A percentile compares a stretch with the other conserved stretches of the same genome.
Conservation (phyloP, 2,329 filamentous ascomycete species). For the Alternaria alternata region DNA sequence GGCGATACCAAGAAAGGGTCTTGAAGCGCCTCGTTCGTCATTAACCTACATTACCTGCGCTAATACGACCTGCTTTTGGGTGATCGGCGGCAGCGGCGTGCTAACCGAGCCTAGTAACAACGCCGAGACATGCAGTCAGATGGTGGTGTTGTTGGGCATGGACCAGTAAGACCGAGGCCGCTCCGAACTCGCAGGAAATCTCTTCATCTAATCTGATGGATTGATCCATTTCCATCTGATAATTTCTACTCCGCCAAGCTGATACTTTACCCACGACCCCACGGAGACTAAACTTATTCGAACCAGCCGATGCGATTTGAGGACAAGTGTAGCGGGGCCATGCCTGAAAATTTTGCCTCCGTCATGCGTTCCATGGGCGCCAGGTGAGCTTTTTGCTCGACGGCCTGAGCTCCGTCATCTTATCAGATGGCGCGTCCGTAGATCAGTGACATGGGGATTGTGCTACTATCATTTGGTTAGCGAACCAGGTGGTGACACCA, state of each 20-base stretch:
- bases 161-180: conserved; percentile 22
- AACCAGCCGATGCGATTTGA: conserved; percentile 13
- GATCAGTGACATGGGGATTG: conserved; percentile 22
- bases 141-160: conserved; percentile 16
- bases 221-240: conserved; percentile 41
- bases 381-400: conserved; percentile 17
- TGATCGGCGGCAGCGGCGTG: conserved; percentile 26
- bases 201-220: conserved; percentile 23
- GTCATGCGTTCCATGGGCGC: conserved; percentile 39
- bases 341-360: conserved; percentile 38
- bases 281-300: conserved; percentile 19
- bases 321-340: conserved; percentile 39
- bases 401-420: conserved; percentile 26
- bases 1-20: not conserved
- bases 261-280: conserved; percentile 27
- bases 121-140: conserved; percentile 30
- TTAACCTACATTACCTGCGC: conserved; percentile 17
- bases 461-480: conserved; percentile 15
- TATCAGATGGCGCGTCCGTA: conserved; percentile 44
- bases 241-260: conserved; percentile 25
- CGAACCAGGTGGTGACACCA: conserved; percentile 25
- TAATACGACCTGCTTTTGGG: conserved; percentile 23
- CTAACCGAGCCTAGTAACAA: conserved; percentile 32
- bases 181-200: conserved; percentile 29
- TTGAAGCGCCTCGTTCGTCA: conserved; percentile 39